Conservation (phyloP, 2,329 filamentous ascomycete species). For the Lecanicillium sp. region DNA sequence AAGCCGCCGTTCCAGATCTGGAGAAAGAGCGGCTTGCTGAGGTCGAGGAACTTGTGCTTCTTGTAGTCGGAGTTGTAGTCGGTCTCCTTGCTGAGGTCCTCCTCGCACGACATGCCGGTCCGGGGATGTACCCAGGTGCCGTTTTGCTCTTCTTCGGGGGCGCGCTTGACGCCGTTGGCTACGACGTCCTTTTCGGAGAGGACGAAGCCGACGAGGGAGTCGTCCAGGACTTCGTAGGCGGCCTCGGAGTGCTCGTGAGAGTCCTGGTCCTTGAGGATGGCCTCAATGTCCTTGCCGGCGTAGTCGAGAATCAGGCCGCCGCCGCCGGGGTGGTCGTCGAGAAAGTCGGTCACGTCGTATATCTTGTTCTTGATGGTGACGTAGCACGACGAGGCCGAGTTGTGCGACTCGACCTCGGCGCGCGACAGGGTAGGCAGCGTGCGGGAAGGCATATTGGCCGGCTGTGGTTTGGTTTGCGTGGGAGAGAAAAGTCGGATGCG, state of each 20-base stretch:
- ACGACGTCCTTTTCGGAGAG: constrained; percentile 42
- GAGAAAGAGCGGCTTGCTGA: constrained; percentile 73
- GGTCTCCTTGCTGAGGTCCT: constrained; percentile 81
- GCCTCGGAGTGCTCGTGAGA: constrained; percentile 85
- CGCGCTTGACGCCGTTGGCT: constrained; percentile 15
- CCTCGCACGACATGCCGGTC: constrained; percentile 84
- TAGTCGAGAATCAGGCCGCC: constrained; percentile 83
- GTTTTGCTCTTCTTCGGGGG: constrained; percentile 18
- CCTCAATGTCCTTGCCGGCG: constrained; percentile 75
- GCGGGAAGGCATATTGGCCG: constrained; percentile 60
- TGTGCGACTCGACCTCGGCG: constrained; percentile 76
- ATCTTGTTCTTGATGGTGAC: constrained; percentile 85
- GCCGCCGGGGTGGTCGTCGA: constrained; percentile 86
- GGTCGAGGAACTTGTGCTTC: constrained; percentile 87
- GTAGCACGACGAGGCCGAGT: constrained; percentile 77
- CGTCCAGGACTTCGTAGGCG: constrained; percentile 92
- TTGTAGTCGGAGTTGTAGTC: constrained; percentile 71
- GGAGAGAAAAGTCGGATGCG: constrained; percentile 7
- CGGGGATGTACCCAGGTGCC: constrained; percentile 42
- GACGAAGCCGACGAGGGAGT: constrained; percentile 77
- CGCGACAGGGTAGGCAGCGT: constrained; percentile 77
- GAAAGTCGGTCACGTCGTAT: constrained; percentile 89
- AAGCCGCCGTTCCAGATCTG: constrained; percentile 88
- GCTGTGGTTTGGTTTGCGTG: too few relatives aligned
- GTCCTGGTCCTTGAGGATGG: constrained; percentile 72